Base-by-base conservation (phyloP, 192 early-diverging fungal genomes). In the Gamsiella multidivaricata region DNA sequence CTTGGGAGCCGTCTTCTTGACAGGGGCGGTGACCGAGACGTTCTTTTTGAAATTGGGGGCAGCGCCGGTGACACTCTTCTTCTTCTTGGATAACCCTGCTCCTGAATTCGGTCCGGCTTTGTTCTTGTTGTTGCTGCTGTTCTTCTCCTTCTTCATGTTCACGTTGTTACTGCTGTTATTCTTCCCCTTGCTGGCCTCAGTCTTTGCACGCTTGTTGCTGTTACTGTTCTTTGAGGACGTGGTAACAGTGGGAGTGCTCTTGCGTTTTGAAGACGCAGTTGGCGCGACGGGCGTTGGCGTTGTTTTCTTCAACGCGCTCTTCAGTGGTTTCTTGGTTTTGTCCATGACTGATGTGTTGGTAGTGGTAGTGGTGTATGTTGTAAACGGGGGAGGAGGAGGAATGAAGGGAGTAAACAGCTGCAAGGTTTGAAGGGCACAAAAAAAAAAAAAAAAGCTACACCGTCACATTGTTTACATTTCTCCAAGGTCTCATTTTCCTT, bases 271-370 rank as follows among this genome's bases (percentile, higher is more conserved):
- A 2, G 64, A 26, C 9, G 52, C 37, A n/a, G 51, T 20, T 10
- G 43, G 14, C 32, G 56, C 20, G 1, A 59, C 28, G 5, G 50
- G 20, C 18, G 45, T 26, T 25, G 66, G n/a, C 7, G 32, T 49
- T 2, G 74, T 68, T 61, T 78, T 78, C 49, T 78, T 78, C 29
- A 78, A 41, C 10, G 74, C 74, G 26, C 65, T 69, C 55, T 78
- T 78, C 18, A 78, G 31, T 29, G 74, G 74, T 33, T 64, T 78
- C 47, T 78, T 78, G 34, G 43, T 61, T 34, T 50, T 76, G 33
- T 74, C 62, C 70, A 59, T 66, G 41, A 23, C 36, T 32, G 18
- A n/a, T n/a, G 18, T 54, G 18, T 0, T 50, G 42, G 41, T 31
- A 25, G 22, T 52, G n/a, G n/a, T n/a, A n/a, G n/a, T n/a, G n/a